These are phyloP conservation scores for Babesia gibsoni DNA, from an alignment of 169 alveolate genomes.

Conservation along the genomic window DNA sequence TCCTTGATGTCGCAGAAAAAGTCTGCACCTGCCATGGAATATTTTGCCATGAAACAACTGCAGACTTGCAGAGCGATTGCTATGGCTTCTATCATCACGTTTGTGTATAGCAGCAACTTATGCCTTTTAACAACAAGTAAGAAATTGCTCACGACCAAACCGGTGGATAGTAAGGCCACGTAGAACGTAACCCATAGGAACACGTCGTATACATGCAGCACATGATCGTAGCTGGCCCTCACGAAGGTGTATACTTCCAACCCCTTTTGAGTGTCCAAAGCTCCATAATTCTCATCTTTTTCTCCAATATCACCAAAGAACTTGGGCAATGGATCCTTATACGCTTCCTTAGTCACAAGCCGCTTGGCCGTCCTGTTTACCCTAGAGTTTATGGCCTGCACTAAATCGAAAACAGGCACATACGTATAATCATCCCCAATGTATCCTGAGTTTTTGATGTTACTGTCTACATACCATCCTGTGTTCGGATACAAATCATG, in stretches of 20 bases:
- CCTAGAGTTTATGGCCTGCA: neutral
- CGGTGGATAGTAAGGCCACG: neutral
- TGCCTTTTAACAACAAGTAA: constrained; percentile 22
- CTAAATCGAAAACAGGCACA: neutral
- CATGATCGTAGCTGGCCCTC: neutral
- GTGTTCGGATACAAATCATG: neutral
- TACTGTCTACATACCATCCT: neutral
- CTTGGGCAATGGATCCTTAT: neutral
- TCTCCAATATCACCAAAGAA: neutral
- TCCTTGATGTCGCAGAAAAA: constrained; percentile 18
- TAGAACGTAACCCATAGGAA: neutral
- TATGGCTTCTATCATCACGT: constrained; percentile 6
- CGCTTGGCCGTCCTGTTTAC: neutral
- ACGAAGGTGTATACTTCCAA: constrained; percentile 17
- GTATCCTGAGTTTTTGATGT: neutral
- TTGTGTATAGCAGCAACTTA: constrained; percentile 15
- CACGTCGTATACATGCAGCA: neutral
- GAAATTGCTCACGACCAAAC: constrained; percentile 9
- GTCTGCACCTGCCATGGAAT: constrained; percentile 7
- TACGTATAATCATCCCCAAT: neutral
- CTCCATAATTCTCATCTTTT: neutral
- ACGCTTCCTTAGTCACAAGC: neutral
- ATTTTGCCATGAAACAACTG: constrained; percentile 8
- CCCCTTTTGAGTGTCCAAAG: neutral
- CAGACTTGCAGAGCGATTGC: constrained; percentile 2